These are phyloP conservation scores for Elasticomyces elasticus DNA, from an alignment of 495 filamentous ascomycete species.

Conservation along the genomic window DNA sequence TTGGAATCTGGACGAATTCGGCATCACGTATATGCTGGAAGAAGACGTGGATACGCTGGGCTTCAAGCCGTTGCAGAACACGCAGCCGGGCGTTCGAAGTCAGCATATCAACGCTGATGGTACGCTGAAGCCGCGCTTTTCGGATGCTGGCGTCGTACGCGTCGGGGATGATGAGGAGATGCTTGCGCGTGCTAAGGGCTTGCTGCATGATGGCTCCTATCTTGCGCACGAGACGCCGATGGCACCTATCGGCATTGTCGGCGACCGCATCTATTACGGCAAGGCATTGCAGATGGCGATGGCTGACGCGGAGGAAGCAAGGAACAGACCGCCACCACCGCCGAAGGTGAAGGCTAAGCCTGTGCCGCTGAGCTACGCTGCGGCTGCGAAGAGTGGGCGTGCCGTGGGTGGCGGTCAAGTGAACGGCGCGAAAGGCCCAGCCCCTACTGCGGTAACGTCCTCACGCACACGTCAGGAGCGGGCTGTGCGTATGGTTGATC, in stretches of 20 bases:
- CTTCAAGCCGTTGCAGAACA: conserved; percentile 55
- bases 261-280: conserved; percentile 12
- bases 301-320: background rate
- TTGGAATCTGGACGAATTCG: conserved; percentile 33
- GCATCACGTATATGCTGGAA: conserved; percentile 58
- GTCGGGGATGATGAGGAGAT: conserved; percentile 60
- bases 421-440: background rate
- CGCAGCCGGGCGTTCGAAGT: conserved; percentile 38
- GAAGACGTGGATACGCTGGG: conserved; percentile 69
- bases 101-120: conserved; percentile 30
- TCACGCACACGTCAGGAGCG: conserved; percentile 13
- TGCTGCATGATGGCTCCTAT: conserved; percentile 55
- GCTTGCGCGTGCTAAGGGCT: conserved; percentile 56
- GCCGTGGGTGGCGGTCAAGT: background rate
- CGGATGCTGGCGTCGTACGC: conserved; percentile 46
- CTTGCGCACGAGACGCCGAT: conserved; percentile 46
- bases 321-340: background rate
- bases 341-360: background rate
- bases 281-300: conserved; percentile 1
- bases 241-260: conserved; percentile 13
- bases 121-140: conserved; percentile 43
- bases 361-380: conserved; percentile 15
- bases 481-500: conserved; percentile 50
- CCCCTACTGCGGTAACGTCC: background rate
- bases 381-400: conserved; percentile 6